Evolutionary conservation across 306 rosid genomes (phyloP), one percentile per base, ranked within the genome.

Genomic region (Senna siamea): DNA sequence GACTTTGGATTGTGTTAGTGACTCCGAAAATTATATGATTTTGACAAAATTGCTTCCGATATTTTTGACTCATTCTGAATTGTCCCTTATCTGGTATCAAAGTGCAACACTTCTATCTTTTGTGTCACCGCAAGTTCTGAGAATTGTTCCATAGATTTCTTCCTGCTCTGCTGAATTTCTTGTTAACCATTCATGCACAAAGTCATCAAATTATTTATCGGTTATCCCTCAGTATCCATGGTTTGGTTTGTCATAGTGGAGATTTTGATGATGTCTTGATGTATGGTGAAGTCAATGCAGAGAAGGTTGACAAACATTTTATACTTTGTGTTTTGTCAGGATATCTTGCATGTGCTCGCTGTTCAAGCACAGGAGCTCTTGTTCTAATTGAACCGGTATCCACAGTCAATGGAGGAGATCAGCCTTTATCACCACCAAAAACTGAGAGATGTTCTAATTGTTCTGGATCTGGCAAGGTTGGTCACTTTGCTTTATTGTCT

Each of bases 381-480:
- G 86, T 89, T 78, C 88, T 89, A 73, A 85, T 85, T 18, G 93
- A 91, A 80, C 89, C 96, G 3, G 74, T 92, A 70, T 88, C 93
- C 48, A 19, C 87, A 8, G 13, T 83, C 28, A 81, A 74, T 38
- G 96, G 93, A 14, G 67, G 80, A 54, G 47, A 82, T 77, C 86
- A 73, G 75, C 96, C 94, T 64, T 78, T 91, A 15, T 78, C 91
- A 3, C 85, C 79, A n/a, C 95, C 97, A 12, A 91, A 85, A 81
- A 84, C 89, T 0, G 91, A 94, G 80, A 88, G 98, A 81, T 94
- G 97, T 81, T 85, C 96, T 62, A 94, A 94, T 70, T 94, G 98
- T 83, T 91, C 97, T 22, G 97, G 98, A 53, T 80, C 98, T 26
- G 96, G 98, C 87, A 94, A 94, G 98, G 98, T 94, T 73, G 40